Conservation (phyloP, 2,329 filamentous ascomycete species). For the Fusarium multiceps region DNA sequence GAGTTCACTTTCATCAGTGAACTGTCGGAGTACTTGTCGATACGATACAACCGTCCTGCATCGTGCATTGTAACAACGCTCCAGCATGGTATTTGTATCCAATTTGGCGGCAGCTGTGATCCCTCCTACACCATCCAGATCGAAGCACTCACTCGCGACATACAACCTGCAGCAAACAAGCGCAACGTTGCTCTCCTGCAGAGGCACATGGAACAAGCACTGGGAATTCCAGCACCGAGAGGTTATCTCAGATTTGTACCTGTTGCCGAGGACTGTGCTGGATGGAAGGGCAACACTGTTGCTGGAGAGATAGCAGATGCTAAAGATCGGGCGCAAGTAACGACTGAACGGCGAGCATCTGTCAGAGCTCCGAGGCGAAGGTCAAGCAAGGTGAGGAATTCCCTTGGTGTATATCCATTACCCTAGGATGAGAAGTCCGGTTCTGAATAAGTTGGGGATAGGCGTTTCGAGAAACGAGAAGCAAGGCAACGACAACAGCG, state of each 20-base stretch:
- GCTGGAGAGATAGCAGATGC: slow-evolving; percentile 66
- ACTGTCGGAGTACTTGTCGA: slow-evolving; percentile 77
- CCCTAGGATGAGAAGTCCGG: too few relatives aligned
- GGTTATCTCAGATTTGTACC: slow-evolving; percentile 80
- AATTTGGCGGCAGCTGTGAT: slow-evolving; percentile 79
- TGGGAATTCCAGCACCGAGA: slow-evolving; percentile 73
- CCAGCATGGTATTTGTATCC: slow-evolving; percentile 79
- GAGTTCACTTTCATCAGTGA: slow-evolving; percentile 80
- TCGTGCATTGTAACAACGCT: slow-evolving; percentile 79
- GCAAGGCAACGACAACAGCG: background rate
- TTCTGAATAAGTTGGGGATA: slow-evolving; percentile 9
- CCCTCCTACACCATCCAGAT: slow-evolving; percentile 84
- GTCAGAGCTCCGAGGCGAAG: slow-evolving; percentile 25
- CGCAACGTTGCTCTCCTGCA: slow-evolving; percentile 84
- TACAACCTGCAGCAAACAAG: slow-evolving; percentile 81
- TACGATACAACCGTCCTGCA: slow-evolving; percentile 79
- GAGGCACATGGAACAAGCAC: slow-evolving; percentile 75
- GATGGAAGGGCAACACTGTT: slow-evolving; percentile 76
- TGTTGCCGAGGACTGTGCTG: slow-evolving; percentile 77
- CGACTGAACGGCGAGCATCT: slow-evolving; percentile 8
- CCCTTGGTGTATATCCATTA: too few relatives aligned
- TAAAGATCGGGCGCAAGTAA: slow-evolving; percentile 4
- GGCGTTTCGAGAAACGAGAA: slow-evolving; percentile 19
- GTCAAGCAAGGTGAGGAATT: slow-evolving; percentile 32
- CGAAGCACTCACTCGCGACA: slow-evolving; percentile 73